A percentile compares a stretch with the other conserved stretches of the same genome.
Conservation (phyloP, 208 protist species). For the Herpetomonas muscarum region DNA sequence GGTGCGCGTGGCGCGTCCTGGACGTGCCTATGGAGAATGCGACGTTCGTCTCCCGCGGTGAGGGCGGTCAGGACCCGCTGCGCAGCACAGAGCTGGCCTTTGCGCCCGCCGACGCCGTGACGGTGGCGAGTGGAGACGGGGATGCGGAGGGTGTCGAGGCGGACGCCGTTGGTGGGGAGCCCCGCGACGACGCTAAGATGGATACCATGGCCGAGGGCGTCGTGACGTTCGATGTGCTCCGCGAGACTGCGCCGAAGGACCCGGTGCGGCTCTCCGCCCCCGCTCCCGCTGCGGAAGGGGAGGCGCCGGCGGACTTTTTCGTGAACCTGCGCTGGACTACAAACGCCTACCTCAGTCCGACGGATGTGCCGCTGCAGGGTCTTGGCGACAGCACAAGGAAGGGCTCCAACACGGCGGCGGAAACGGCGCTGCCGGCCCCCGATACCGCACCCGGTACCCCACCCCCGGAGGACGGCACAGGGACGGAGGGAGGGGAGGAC, state of each 20-base stretch:
- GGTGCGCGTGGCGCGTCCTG: conserved; percentile 36
- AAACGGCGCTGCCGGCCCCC: too few relatives aligned
- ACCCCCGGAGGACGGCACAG: too few relatives aligned
- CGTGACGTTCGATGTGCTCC: conserved; percentile 22
- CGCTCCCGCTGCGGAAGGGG: neutral
- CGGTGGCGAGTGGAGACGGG: conserved; percentile 5
- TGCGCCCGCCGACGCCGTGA: conserved; percentile 13
- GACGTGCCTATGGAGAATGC: conserved; percentile 37
- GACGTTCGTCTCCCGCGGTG: conserved; percentile 17
- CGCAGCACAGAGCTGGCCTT: conserved; percentile 40
- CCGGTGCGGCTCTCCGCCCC: conserved; percentile 6
- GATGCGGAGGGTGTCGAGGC: too few relatives aligned
- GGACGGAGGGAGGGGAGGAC: too few relatives aligned
- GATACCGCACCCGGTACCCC: too few relatives aligned
- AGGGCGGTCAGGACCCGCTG: conserved; percentile 8
- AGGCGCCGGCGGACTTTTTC: too few relatives aligned
- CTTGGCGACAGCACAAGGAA: too few relatives aligned
- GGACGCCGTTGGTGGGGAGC: conserved; percentile 13
- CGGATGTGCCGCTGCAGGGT: too few relatives aligned
- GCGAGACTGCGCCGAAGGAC: conserved; percentile 8
- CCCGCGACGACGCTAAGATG: conserved; percentile 5
- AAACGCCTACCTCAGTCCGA: too few relatives aligned
- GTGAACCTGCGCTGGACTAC: too few relatives aligned
- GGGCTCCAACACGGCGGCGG: too few relatives aligned
- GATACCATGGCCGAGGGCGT: too few relatives aligned